Evolutionary conservation across 2,329 filamentous ascomycete genomes (phyloP).

Genomic region (Nemania sp.): DNA sequence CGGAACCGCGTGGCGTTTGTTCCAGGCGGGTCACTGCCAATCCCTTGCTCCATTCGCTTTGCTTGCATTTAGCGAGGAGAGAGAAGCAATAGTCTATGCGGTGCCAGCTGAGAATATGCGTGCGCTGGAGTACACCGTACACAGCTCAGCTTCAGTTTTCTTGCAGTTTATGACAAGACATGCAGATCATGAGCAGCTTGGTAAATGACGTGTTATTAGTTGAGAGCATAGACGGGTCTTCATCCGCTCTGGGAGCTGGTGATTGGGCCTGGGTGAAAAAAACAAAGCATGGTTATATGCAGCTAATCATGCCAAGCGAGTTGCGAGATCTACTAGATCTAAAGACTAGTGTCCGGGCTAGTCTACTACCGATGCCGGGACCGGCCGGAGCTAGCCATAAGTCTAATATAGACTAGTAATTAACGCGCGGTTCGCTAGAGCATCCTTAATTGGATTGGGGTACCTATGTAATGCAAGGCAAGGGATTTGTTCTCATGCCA

Average conservation of each 20-base stretch:
- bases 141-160: conserved; percentile 5
- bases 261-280: conserved; percentile 14
- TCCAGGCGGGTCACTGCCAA: conserved; percentile 1
- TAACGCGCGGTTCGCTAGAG: no score
- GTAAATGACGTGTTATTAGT: conserved; percentile 8
- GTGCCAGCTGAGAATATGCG: conserved; percentile 4
- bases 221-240: neutral
- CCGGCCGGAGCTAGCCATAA: no score
- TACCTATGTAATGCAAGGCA: no score
- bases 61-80: conserved; percentile 1
- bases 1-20: conserved; percentile 8
- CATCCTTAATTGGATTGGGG: no score
- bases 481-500: no score
- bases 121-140: neutral
- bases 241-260: neutral
- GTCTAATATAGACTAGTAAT: no score
- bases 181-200: conserved; percentile 8
- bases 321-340: neutral
- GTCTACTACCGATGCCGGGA: no score
- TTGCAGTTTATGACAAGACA: neutral
- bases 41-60: conserved; percentile 3
- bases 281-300: conserved; percentile 2
- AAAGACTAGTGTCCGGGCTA: no score
- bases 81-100: conserved; percentile 22
- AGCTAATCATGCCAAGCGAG: conserved; percentile 2